These are phyloP conservation scores for Strigomonas culicis DNA, from an alignment of 208 protist species.

Conservation along the genomic window DNA sequence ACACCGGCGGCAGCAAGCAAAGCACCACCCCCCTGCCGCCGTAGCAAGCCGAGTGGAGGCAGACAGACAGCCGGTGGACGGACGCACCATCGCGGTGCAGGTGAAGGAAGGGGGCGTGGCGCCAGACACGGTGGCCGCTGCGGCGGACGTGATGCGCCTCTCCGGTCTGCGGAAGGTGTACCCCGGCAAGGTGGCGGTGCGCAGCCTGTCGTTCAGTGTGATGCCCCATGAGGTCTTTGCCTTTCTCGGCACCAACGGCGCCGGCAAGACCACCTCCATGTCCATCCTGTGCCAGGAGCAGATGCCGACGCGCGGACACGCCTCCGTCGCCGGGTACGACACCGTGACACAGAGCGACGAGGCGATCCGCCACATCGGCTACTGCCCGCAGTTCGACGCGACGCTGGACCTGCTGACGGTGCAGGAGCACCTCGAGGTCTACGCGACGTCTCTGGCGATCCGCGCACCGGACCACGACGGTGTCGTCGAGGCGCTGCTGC, in stretches of 20 bases:
- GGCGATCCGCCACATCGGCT: slow-evolving; percentile 58
- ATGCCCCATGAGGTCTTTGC: slow-evolving; percentile 77
- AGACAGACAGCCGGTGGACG: no score
- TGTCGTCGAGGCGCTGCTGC: slow-evolving; percentile 22
- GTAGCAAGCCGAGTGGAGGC: no score
- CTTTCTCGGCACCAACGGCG: slow-evolving; percentile 88
- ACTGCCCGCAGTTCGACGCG: slow-evolving; percentile 96
- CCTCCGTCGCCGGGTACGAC: slow-evolving; percentile 49
- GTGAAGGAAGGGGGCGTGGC: background rate
- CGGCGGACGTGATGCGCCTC: slow-evolving; percentile 44
- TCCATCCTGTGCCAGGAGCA: slow-evolving; percentile 81
- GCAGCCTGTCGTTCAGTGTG: slow-evolving; percentile 69
- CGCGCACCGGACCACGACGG: slow-evolving; percentile 8
- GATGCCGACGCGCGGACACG: slow-evolving; percentile 57
- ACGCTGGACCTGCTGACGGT: slow-evolving; percentile 90
- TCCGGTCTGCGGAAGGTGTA: slow-evolving; percentile 62
- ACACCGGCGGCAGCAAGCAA: background rate
- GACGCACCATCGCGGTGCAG: background rate
- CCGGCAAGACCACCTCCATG: slow-evolving; percentile 88
- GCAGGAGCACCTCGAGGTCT: slow-evolving; percentile 87
- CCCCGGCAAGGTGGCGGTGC: slow-evolving; percentile 54
- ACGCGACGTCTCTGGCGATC: slow-evolving; percentile 52
- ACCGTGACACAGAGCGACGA: slow-evolving; percentile 38
- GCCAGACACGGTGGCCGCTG: no score
- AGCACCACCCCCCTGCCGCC: background rate